phyloP scores from a whole-genome alignment of 176 grass and related monocot species.

The Neostapfia colusana region DNA sequence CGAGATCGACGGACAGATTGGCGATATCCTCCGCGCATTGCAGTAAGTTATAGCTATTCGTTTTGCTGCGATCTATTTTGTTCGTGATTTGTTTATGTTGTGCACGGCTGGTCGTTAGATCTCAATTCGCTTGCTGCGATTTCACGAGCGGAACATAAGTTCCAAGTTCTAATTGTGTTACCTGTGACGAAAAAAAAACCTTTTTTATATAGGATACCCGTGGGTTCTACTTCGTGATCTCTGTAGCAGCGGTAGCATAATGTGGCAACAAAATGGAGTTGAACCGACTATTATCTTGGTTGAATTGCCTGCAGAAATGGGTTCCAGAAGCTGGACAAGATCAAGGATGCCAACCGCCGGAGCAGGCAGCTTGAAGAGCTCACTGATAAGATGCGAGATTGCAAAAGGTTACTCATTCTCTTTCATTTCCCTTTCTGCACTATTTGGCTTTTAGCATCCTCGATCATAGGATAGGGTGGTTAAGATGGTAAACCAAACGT shows the following conservation, averaged over 20 bases:
- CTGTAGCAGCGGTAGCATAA: neutral
- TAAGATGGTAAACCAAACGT: neutral
- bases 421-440: neutral
- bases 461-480: neutral
- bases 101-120: neutral
- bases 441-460: neutral
- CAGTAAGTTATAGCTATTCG: conserved; percentile 56
- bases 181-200: neutral
- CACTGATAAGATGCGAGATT: conserved; percentile 92
- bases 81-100: neutral
- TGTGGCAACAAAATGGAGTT: neutral
- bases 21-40: conserved; percentile 87
- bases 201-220: neutral
- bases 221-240: neutral
- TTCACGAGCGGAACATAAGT: neutral
- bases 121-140: neutral
- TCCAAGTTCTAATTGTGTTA: conserved; percentile 2
- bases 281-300: neutral
- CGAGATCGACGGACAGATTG: conserved; percentile 84
- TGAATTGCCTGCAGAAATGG: conserved; percentile 65
- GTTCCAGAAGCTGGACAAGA: conserved; percentile 96
- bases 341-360: conserved; percentile 84
- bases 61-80: neutral
- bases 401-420: conserved; percentile 65
- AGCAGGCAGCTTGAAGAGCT: conserved; percentile 90